Conservation (phyloP, 768 basidiomycete genomes). For the Hypholoma fasciculare region DNA sequence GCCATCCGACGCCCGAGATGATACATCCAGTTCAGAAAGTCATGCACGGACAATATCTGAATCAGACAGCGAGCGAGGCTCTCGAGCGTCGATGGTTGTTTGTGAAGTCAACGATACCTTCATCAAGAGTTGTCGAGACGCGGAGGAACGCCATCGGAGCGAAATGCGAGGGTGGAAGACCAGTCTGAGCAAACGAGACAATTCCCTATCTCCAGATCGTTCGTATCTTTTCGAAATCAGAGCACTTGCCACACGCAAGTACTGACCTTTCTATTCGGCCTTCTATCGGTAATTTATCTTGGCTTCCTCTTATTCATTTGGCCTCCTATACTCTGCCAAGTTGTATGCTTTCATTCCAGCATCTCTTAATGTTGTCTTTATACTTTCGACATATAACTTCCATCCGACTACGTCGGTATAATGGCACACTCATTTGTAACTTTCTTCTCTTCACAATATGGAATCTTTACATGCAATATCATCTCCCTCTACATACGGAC, state of each 20-base stretch:
- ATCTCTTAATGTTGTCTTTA: conserved; percentile 26
- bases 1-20: conserved; percentile 24
- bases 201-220: conserved; percentile 52
- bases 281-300: not conserved
- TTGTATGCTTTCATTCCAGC: not conserved
- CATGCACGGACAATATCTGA: conserved; percentile 71
- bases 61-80: conserved; percentile 77
- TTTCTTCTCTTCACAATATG: not conserved
- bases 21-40: conserved; percentile 61
- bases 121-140: conserved; percentile 66
- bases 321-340: not conserved
- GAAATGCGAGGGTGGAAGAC: conserved; percentile 86
- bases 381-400: conserved; percentile 15
- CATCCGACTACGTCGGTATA: conserved; percentile 7
- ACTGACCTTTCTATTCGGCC: conserved; percentile 39
- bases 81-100: conserved; percentile 71
- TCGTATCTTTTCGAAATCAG: conserved; percentile 79
- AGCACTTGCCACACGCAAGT: conserved; percentile 82
- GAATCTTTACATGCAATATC: conserved; percentile 10
- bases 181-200: conserved; percentile 33
- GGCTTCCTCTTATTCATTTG: conserved; percentile 14
- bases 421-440: conserved; percentile 14
- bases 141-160: conserved; percentile 78
- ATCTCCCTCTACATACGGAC: too few relatives aligned
- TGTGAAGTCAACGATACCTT: conserved; percentile 79